A percentile compares a stretch with the other conserved stretches of the same genome.
phyloP scores from a whole-genome alignment of 2,329 filamentous ascomycete genomes.

The Amesomyces nigricolor region DNA sequence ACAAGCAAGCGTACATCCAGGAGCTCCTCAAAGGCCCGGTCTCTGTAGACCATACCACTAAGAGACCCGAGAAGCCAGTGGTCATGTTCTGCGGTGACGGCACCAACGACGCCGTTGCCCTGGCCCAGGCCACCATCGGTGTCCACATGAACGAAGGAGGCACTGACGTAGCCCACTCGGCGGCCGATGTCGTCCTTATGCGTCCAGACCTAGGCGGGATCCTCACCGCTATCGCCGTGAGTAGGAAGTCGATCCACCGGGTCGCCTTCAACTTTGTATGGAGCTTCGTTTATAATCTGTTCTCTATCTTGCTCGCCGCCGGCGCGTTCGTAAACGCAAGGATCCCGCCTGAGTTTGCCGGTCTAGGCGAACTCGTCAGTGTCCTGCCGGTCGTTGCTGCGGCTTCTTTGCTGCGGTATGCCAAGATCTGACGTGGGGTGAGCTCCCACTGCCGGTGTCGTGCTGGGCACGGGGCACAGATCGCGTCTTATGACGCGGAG shows the following conservation, averaged over 20 bases:
- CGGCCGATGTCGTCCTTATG: constrained; percentile 66
- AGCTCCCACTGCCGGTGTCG: no score
- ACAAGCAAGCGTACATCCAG: constrained; percentile 43
- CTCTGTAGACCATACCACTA: not conserved
- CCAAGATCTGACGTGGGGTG: constrained; percentile 2
- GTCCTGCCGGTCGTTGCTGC: constrained; percentile 62
- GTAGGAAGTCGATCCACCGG: constrained; percentile 39
- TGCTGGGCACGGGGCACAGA: no score
- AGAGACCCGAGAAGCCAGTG: constrained; percentile 26
- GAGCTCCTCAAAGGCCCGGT: constrained; percentile 23
- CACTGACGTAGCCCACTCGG: constrained; percentile 57
- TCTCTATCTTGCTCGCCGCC: constrained; percentile 60
- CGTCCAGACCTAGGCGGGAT: constrained; percentile 51
- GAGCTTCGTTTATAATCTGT: constrained; percentile 64
- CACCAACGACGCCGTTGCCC: constrained; percentile 70
- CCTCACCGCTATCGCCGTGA: constrained; percentile 51
- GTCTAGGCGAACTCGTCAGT: constrained; percentile 67
- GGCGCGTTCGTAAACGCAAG: constrained; percentile 55
- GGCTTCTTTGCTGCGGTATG: constrained; percentile 37
- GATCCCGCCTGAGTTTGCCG: constrained; percentile 58
- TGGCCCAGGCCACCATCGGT: constrained; percentile 66
- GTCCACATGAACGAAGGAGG: constrained; percentile 49
- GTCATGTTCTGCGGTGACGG: constrained; percentile 73
- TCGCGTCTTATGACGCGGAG: no score
- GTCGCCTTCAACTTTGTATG: constrained; percentile 65